Evolutionary conservation across 768 basidiomycete genomes (phyloP).

Genomic region (Crucibulum laeve): DNA sequence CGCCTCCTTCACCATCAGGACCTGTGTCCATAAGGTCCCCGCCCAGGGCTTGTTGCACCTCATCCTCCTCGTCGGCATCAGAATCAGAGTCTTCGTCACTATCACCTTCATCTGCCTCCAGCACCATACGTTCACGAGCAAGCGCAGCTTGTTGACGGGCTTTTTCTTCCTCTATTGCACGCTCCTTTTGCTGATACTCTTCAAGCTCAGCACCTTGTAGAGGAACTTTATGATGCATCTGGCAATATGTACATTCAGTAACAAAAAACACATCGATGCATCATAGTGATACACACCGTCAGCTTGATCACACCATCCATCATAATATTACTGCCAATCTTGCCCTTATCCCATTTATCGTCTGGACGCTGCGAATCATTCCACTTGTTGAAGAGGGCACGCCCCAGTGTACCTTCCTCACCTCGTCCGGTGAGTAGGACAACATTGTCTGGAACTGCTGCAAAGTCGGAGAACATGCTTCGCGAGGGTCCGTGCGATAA

Average conservation of each 20-base stretch:
- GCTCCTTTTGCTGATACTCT: slow-evolving; percentile 70
- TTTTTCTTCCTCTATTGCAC: slow-evolving; percentile 74
- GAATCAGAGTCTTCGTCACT: slow-evolving; percentile 74
- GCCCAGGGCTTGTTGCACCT: slow-evolving; percentile 51
- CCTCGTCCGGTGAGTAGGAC: slow-evolving; percentile 79
- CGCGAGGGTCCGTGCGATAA: slow-evolving; percentile 92
- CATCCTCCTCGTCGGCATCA: slow-evolving; percentile 62
- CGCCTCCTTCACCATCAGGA: slow-evolving; percentile 23
- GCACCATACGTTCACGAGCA: slow-evolving; percentile 78
- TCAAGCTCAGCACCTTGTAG: slow-evolving; percentile 88
- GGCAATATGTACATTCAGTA: slow-evolving; percentile 4
- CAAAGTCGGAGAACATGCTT: slow-evolving; percentile 81
- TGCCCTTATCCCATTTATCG: slow-evolving; percentile 86
- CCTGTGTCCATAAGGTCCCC: slow-evolving; percentile 44
- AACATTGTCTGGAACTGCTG: slow-evolving; percentile 77
- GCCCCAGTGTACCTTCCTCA: slow-evolving; percentile 76
- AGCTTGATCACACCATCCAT: slow-evolving; percentile 69
- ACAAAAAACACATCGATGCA: not conserved
- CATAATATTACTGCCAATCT: slow-evolving; percentile 82
- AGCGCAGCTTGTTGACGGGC: slow-evolving; percentile 82
- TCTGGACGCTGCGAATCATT: slow-evolving; percentile 74
- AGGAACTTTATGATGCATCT: slow-evolving; percentile 90
- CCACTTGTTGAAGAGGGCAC: slow-evolving; percentile 83
- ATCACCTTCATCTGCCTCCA: slow-evolving; percentile 93
- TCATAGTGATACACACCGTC: slow-evolving; percentile 40